Evolutionary conservation across 345 rosid species (phyloP), one percentile per base, ranked within the genome.

Genomic region (Populus davidiana): DNA sequence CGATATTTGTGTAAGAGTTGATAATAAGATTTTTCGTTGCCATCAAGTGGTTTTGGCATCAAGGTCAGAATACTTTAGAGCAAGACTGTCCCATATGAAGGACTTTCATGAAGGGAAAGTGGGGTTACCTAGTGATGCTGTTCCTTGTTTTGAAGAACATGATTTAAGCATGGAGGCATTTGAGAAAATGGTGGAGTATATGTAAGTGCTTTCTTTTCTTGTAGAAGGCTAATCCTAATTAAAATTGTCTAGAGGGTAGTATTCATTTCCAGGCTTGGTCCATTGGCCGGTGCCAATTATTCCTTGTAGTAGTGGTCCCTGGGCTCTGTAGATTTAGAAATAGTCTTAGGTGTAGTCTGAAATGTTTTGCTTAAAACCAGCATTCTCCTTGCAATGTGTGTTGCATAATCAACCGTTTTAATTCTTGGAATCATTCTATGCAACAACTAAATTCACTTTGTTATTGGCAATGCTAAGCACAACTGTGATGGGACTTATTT

Each of bases 1-100:
- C 69, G 99, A 96, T 89, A 89, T 93, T 79, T 93, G 91, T 71
- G 83, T 96, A 75, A 92, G 76, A 83, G 99, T 92, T 77, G 94
- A 87, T 82, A 80, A 82, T 77, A 88, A 77, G 83, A 78, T 69
- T 81, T 91, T 91, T 62, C 91, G 85, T 74, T 93, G 97, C 87
- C 98, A 93, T 87, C 96, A 93, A 87, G 98, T 93, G 76, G 84
- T 96, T 82, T 86, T 96, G 80, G 97, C 96, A 67, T 90, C 99
- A 20, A 93, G 99, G 81, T 96, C 99, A 25, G 98, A 96, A 84
- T 96, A 96, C 81, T 96, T 96, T 72, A 90, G 89, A 84, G 93
- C 99, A 80, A 86, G 98, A 76, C 72, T 93, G 80, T 89, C 92
- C 52, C 91, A 86, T 33, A 86, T 93, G 86, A 91, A 88, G 78